Conservation (phyloP, 768 basidiomycete species). For the Pulveroboletus sp. region DNA sequence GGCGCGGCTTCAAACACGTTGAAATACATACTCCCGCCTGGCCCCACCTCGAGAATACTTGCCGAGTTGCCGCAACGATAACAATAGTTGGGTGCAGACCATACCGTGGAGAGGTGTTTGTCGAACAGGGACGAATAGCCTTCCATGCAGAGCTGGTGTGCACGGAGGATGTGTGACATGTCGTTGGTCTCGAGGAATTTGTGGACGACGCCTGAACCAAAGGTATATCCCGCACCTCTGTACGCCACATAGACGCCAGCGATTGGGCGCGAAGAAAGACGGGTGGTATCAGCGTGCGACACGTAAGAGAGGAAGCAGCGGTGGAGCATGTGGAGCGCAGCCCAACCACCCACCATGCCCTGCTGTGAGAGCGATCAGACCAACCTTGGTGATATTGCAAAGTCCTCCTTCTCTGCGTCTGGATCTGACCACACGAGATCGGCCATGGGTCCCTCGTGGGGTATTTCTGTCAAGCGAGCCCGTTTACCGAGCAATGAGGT, state of each 20-base stretch:
- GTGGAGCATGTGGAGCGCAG: conserved; percentile 11
- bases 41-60: conserved; percentile 92
- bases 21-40: conserved; percentile 83
- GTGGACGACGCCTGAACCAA: conserved; percentile 95
- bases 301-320: conserved; percentile 10
- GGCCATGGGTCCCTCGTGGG: conserved; percentile 99
- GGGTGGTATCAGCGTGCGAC: conserved; percentile 4
- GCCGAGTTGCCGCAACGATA: conserved; percentile 98
- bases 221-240: conserved; percentile 98
- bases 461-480: conserved; percentile 65
- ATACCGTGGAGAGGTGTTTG: conserved; percentile 92
- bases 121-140: conserved; percentile 98
- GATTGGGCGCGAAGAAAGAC: conserved; percentile 4
- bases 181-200: conserved; percentile 95
- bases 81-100: conserved; percentile 98
- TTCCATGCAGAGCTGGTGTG: conserved; percentile 99
- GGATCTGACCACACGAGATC: conserved; percentile 99
- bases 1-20: conserved; percentile 99
- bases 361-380: conserved; percentile 23
- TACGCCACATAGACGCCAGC: neutral
- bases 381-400: conserved; percentile 96
- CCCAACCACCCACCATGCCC: conserved; percentile 3
- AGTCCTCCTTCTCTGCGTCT: conserved; percentile 98
- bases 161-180: conserved; percentile 96
- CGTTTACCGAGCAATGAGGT: conserved; percentile 18